Conservation (phyloP, 192 early-diverging fungal species). For the Diversispora epigaea region DNA sequence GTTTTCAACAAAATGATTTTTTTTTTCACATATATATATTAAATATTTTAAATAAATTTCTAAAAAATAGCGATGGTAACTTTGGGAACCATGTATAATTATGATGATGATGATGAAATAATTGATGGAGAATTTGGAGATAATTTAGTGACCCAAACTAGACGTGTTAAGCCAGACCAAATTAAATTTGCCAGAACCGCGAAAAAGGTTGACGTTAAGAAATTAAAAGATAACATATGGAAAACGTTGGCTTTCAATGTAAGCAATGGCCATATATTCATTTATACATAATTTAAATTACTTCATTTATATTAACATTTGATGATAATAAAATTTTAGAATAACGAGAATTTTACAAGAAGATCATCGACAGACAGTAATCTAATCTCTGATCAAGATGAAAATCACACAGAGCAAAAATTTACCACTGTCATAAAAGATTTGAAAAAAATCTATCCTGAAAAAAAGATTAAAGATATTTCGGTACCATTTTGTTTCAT, state of each 20-base stretch:
- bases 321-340: background rate
- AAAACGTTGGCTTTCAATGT: conserved; percentile 52
- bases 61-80: conserved; percentile 4
- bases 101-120: conserved; percentile 35
- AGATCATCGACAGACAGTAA: too few relatives aligned
- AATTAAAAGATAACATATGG: conserved; percentile 97
- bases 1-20: background rate
- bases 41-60: too few relatives aligned
- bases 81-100: background rate
- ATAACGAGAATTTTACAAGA: background rate
- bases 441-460: conserved; percentile 74
- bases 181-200: conserved; percentile 84
- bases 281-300: background rate
- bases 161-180: conserved; percentile 65
- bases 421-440: conserved; percentile 75
- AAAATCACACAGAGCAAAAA: conserved; percentile 44
- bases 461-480: conserved; percentile 82
- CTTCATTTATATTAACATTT: background rate
- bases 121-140: conserved; percentile 47
- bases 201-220: conserved; percentile 93
- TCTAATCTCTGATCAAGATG: too few relatives aligned
- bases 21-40: too few relatives aligned
- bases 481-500: conserved; percentile 98
- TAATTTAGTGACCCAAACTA: conserved; percentile 56
- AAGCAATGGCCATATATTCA: background rate